These are phyloP conservation scores for Pythium phragmitis DNA, from an alignment of 352 stramenopile species.

Conservation along the genomic window DNA sequence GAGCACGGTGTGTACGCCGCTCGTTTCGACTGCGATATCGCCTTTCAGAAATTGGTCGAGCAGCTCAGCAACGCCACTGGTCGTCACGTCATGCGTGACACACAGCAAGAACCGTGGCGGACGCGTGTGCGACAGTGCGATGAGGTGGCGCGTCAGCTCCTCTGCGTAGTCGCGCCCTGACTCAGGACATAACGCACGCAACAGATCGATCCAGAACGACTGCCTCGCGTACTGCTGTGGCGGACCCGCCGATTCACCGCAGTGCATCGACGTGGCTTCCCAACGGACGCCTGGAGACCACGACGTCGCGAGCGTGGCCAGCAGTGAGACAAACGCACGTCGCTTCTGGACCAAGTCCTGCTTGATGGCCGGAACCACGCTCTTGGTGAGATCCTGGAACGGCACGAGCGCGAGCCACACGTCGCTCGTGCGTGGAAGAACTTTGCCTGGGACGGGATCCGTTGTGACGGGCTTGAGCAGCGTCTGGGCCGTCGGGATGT, in stretches of 20 bases:
- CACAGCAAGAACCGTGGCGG: constrained; percentile 5
- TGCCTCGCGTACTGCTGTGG: not conserved
- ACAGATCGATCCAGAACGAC: constrained; percentile 14
- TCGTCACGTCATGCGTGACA: not conserved
- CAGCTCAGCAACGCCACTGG: not conserved
- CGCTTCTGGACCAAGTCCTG: constrained; percentile 9
- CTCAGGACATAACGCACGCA: not conserved
- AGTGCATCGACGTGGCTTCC: constrained; percentile 2
- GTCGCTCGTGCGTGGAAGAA: not conserved
- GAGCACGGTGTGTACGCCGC: not conserved
- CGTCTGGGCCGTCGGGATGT: not conserved
- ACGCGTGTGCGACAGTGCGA: not conserved
- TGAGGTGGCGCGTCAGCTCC: constrained; percentile 4
- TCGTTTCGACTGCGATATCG: not conserved
- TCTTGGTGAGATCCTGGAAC: constrained; percentile 17
- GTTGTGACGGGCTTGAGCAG: constrained; percentile 9
- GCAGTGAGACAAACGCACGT: constrained; percentile 6
- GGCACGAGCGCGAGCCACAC: constrained; percentile 7
- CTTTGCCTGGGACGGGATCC: not conserved
- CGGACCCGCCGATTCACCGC: constrained; percentile 5
- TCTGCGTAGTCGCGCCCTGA: not conserved
- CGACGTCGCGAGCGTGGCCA: constrained; percentile 4
- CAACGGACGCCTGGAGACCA: not conserved
- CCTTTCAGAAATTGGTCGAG: constrained; percentile 4
- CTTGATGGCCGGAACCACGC: not conserved